Conservation (phyloP, 805 yeast genomes). For the Lipomyces kockii region DNA sequence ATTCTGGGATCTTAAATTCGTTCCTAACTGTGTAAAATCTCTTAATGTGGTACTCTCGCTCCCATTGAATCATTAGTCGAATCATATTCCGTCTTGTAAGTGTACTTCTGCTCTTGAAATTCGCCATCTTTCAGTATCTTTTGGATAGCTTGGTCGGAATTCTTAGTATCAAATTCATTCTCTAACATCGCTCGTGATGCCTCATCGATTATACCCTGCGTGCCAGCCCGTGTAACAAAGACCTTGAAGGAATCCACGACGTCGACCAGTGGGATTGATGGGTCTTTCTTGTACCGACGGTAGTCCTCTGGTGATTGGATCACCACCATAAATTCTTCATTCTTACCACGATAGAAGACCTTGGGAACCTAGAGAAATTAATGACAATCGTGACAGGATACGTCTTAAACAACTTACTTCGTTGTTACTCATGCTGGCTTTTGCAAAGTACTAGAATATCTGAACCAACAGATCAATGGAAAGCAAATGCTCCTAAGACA, state of each 20-base stretch:
- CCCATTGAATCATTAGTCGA: constrained; percentile 57
- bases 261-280: constrained; percentile 61
- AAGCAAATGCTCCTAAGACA: background rate
- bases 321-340: constrained; percentile 68
- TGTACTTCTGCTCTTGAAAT: constrained; percentile 49
- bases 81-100: constrained; percentile 42
- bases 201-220: constrained; percentile 70
- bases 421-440: background rate
- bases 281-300: constrained; percentile 54
- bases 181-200: constrained; percentile 68
- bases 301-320: constrained; percentile 58
- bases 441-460: background rate
- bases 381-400: background rate
- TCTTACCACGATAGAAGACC: constrained; percentile 57
- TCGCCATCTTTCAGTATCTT: constrained; percentile 65
- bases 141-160: constrained; percentile 62
- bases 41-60: constrained; percentile 4
- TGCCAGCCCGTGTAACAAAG: constrained; percentile 65
- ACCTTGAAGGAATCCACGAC: constrained; percentile 68
- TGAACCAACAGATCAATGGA: background rate
- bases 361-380: constrained; percentile 12
- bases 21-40: background rate
- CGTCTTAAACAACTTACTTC: background rate
- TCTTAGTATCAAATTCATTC: constrained; percentile 67
- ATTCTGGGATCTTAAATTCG: background rate